These are phyloP conservation scores for Vachellia pachyceras DNA, from an alignment of 306 rosid species.

Conservation along the genomic window DNA sequence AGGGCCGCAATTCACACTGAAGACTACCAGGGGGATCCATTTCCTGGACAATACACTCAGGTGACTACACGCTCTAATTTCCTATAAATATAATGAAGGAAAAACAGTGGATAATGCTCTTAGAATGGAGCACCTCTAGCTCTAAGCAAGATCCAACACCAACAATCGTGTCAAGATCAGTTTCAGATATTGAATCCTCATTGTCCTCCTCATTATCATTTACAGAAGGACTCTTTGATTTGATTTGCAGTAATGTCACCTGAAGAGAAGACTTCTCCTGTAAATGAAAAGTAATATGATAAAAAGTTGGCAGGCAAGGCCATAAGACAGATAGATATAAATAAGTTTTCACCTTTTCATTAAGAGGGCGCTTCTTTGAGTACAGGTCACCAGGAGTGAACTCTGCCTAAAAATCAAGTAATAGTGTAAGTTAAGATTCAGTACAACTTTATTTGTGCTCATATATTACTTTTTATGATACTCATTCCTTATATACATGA, in stretches of 20 bases:
- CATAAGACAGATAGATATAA: conserved; percentile 17
- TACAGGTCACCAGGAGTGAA: conserved; percentile 80
- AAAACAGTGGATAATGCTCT: conserved; percentile 33
- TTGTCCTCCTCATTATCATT: conserved; percentile 62
- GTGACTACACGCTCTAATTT: conserved; percentile 38
- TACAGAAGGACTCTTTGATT: conserved; percentile 58
- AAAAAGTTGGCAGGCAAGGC: conserved; percentile 23
- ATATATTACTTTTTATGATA: conserved; percentile 15
- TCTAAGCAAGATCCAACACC: conserved; percentile 80
- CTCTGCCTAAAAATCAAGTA: conserved; percentile 68
- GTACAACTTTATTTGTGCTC: conserved; percentile 26
- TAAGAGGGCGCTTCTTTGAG: conserved; percentile 77
- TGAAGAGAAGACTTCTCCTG: conserved; percentile 57
- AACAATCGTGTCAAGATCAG: conserved; percentile 82
- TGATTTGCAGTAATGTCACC: conserved; percentile 47
- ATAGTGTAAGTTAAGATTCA: conserved; percentile 31
- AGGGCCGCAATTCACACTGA: conserved; percentile 82
- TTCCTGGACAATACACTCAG: conserved; percentile 60
- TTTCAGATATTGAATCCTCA: conserved; percentile 72
- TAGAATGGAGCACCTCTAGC: conserved; percentile 68
- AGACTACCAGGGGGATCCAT: conserved; percentile 83
- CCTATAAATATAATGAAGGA: conserved; percentile 31
- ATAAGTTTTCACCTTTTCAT: conserved; percentile 53
- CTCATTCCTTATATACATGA: conserved; percentile 12
- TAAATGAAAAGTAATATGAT: conserved; percentile 34